Base-by-base conservation (phyloP, 345 rosid genomes). In the Viola odorata region DNA sequence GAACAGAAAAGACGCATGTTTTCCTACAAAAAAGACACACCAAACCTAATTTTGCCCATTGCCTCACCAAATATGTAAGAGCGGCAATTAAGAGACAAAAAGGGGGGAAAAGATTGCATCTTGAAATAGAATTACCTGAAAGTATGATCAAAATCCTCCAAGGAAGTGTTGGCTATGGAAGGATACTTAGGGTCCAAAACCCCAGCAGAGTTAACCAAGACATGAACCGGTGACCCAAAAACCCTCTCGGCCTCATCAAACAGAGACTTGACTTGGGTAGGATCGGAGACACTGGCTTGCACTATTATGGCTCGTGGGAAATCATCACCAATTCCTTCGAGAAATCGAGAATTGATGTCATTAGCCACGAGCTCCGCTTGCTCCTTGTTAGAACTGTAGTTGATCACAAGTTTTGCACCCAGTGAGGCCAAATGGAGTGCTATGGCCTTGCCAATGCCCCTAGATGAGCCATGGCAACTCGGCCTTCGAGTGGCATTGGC, bases 391-490 rank as follows among this genome's bases (percentile, higher is more conserved):
- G 80, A 76, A 44, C 66, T 38, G 67, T 69, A 75, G 51, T 73
- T 75, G 54, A 79, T 39, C 52, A 79, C 78, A 36, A 75, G 36
- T 41, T 55, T 67, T 1, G 80, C 72, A 23, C 78, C 78, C 9
- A 79, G 66, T 0, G 74, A 73, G 49, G 73, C 75, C 16, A 79
- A 62, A 55, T 75, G 80, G 65, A 66, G 55, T 41, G 74, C 80
- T 17, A 73, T 64, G 55, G 76, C 76, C 4, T 57, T 58, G 12
- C 83, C 80, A 0, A 73, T 75, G 50, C 78, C 83, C 1, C 72
- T 62, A 12, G 83, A 75, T 44, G 78, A 67, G 51, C 76, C 83
- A 75, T 73, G 55, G 76, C 80, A 13, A 67, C 78, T n/a, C 73
- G 52, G 32, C 64, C 78, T 8, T 60, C 50, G 15, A 79, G 66